A percentile compares a stretch with the other conserved stretches of the same genome.
phyloP scores from a whole-genome alignment of 331 rosid genomes.

The Rosa hybrid region DNA sequence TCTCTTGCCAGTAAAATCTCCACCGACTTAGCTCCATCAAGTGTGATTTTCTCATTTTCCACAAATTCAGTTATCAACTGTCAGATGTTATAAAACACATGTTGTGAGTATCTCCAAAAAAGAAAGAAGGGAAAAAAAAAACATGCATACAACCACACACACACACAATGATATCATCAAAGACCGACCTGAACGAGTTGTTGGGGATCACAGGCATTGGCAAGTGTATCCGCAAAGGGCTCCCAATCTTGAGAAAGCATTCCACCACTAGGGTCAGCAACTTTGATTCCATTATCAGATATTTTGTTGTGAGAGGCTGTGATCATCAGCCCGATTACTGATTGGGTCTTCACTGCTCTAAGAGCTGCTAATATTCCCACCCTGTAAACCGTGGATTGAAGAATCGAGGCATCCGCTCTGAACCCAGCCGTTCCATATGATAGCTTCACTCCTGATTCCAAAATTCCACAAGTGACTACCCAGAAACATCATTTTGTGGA shows the following conservation, averaged over 20 bases:
- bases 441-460: conserved; percentile 49
- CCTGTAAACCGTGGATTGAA: conserved; percentile 65
- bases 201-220: conserved; percentile 62
- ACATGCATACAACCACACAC: neutral
- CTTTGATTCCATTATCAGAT: conserved; percentile 86
- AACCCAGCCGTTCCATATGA: conserved; percentile 91
- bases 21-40: conserved; percentile 44
- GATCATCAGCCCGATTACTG: conserved; percentile 82
- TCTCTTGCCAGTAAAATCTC: conserved; percentile 82
- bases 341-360: conserved; percentile 59
- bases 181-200: conserved; percentile 50
- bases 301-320: conserved; percentile 87
- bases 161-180: neutral
- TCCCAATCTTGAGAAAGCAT: conserved; percentile 98
- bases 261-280: conserved; percentile 80
- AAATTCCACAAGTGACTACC: neutral
- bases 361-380: conserved; percentile 78
- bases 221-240: conserved; percentile 80
- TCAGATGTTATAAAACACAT: neutral
- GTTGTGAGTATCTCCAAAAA: neutral
- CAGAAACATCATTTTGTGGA: neutral
- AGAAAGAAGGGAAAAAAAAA: neutral
- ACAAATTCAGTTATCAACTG: conserved; percentile 69
- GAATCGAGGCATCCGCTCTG: conserved; percentile 76
- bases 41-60: conserved; percentile 51